Conservation (phyloP, 192 early-diverging fungal genomes). For the Coemansia guatemalensis region DNA sequence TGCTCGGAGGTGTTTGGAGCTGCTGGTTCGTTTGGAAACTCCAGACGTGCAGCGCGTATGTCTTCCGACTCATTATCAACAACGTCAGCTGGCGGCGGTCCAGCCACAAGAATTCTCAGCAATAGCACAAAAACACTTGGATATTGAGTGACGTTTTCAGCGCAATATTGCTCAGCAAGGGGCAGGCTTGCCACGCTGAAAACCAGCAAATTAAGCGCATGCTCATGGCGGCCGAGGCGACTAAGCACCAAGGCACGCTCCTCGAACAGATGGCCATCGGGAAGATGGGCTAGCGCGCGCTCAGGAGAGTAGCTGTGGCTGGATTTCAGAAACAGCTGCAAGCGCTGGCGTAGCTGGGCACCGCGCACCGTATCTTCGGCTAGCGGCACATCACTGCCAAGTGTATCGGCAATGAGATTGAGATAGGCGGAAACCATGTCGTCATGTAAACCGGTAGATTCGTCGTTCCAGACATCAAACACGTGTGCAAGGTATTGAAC, state of each 20-base stretch:
- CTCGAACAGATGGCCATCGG: slow-evolving; percentile 76
- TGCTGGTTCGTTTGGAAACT: not conserved
- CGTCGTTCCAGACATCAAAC: slow-evolving; percentile 67
- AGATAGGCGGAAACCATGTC: slow-evolving; percentile 79
- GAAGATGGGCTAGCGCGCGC: slow-evolving; percentile 68
- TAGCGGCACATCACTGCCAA: not conserved
- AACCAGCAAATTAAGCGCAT: slow-evolving; percentile 81
- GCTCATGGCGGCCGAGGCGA: slow-evolving; percentile 81
- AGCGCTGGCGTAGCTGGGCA: slow-evolving; percentile 17
- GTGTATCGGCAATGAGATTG: slow-evolving; percentile 54
- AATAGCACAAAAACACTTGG: slow-evolving; percentile 42
- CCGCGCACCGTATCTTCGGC: not conserved
- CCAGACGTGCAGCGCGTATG: slow-evolving; percentile 3
- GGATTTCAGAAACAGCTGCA: slow-evolving; percentile 70
- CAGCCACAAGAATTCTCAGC: slow-evolving; percentile 32
- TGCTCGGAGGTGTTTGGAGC: not conserved
- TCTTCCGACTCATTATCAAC: slow-evolving; percentile 31
- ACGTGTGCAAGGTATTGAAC: slow-evolving; percentile 81
- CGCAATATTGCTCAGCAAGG: slow-evolving; percentile 62
- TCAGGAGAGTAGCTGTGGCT: slow-evolving; percentile 76
- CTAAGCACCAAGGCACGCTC: slow-evolving; percentile 80
- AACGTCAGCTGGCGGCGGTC: slow-evolving; percentile 29
- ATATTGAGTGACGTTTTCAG: slow-evolving; percentile 47
- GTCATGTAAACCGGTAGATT: slow-evolving; percentile 74
- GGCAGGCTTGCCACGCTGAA: slow-evolving; percentile 66